These are phyloP conservation scores for Colletotrichum eleusines DNA, from an alignment of 2,329 filamentous ascomycete genomes.

Conservation along the genomic window DNA sequence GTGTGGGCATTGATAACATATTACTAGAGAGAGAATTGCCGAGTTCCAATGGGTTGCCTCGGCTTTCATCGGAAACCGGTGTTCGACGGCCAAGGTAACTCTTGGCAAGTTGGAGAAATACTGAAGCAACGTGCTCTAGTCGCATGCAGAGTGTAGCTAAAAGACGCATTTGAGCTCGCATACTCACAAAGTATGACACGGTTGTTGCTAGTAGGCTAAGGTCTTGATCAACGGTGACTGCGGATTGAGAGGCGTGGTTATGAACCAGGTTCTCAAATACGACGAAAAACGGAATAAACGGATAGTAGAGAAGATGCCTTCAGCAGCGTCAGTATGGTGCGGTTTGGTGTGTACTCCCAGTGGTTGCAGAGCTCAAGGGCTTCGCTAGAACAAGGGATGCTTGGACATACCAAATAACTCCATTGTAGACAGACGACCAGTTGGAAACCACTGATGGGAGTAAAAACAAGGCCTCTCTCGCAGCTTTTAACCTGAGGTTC, in stretches of 20 bases:
- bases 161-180: conserved; percentile 22
- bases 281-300: conserved; percentile 26
- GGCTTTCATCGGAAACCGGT: no score
- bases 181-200: conserved; percentile 27
- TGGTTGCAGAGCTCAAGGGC: fast-evolving
- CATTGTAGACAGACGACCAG: conserved; percentile 27
- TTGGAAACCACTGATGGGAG: conserved; percentile 21
- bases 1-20: background rate
- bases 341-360: no score
- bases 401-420: conserved; percentile 11
- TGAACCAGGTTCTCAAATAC: conserved; percentile 15
- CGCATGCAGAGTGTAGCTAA: background rate
- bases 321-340: background rate
- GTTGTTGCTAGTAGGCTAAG: conserved; percentile 4
- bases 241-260: background rate
- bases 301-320: conserved; percentile 27
- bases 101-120: conserved; percentile 17
- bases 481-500: background rate
- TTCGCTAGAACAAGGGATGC: background rate
- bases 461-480: conserved; percentile 16
- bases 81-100: background rate
- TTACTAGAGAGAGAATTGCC: background rate
- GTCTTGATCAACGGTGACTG: background rate
- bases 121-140: conserved; percentile 9
- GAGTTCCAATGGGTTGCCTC: background rate